Evolutionary conservation across 2,329 filamentous ascomycete species (phyloP), one percentile per base, ranked within the genome.

Genomic region (Penicillium sp.): DNA sequence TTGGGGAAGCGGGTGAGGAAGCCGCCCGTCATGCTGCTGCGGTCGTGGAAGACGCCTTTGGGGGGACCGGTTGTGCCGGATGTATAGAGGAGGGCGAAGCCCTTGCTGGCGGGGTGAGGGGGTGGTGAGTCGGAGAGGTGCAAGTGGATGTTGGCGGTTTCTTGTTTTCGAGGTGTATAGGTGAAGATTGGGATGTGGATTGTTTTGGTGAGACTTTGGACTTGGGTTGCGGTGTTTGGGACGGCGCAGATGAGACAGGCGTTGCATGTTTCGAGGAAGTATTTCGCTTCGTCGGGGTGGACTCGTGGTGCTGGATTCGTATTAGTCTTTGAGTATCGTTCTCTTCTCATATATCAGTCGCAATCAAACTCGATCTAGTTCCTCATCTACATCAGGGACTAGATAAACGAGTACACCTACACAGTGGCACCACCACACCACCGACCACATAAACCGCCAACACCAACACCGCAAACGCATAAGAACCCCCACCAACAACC

Each of bases 171-270:
- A 1, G 49, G 49, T 11, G 20, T 52, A 11, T 38, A 52, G 17
- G 37, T 39, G 35, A 28, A 38, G 4, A n/a, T 28, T 7, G 20
- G 35, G 35, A 52, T 52, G 20, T n/a, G 25, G 35, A 52, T 7
- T 12, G 12, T 39, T 25, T 25, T 8, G 11, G 17, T 5, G 15
- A 52, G 15, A 25, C 2, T 17, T 3, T 39, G 20, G 49, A 52
- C 49, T 6, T 7, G 31, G 35, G 4, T 6, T 39, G 20, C 17
- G 12, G 49, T 52, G 2, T 14, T 15, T 2, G 49, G 34, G 6
- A 52, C 35, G 14, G 49, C 49, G 20, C 49, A 52, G 48, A 52
- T 17, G 34, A 54, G 52, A 5, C 38, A 34, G n/a, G 38, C 52
- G 3, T 28, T n/a, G 39, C 39, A 54, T 37, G 7, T 54, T 35